These are phyloP conservation scores for Fusarium falciforme DNA, from an alignment of 2,329 filamentous ascomycete species.

Conservation along the genomic window DNA sequence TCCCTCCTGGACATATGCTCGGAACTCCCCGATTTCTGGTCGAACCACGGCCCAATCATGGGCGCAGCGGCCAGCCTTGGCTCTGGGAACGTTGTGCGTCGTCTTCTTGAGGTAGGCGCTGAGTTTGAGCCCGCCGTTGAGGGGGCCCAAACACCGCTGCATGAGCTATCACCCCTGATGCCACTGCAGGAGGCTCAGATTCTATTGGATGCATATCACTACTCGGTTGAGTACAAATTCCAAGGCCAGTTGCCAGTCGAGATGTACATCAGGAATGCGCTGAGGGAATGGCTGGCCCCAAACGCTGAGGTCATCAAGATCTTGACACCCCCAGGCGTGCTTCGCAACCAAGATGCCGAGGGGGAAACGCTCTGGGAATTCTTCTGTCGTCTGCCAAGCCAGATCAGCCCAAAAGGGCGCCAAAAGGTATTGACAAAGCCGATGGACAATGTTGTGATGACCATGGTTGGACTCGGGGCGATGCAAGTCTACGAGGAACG, in stretches of 20 bases:
- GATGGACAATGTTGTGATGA: background rate
- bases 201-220: background rate
- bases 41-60: background rate
- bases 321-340: rapidly evolving
- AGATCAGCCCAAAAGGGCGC: background rate
- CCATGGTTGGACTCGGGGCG: background rate
- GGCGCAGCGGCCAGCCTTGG: background rate
- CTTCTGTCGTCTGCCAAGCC: background rate
- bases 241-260: background rate
- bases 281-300: background rate
- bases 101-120: background rate
- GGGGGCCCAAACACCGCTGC: background rate
- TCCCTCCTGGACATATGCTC: background rate
- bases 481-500: background rate
- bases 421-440: background rate
- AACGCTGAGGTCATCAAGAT: background rate
- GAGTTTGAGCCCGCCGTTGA: background rate
- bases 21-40: background rate
- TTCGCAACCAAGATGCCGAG: background rate
- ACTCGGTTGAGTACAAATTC: background rate
- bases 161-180: background rate
- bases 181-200: background rate
- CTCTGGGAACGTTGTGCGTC: background rate
- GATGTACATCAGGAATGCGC: background rate
- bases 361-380: background rate